phyloP scores from a whole-genome alignment of 2,329 filamentous ascomycete genomes.

The Colletotrichum agaves region DNA sequence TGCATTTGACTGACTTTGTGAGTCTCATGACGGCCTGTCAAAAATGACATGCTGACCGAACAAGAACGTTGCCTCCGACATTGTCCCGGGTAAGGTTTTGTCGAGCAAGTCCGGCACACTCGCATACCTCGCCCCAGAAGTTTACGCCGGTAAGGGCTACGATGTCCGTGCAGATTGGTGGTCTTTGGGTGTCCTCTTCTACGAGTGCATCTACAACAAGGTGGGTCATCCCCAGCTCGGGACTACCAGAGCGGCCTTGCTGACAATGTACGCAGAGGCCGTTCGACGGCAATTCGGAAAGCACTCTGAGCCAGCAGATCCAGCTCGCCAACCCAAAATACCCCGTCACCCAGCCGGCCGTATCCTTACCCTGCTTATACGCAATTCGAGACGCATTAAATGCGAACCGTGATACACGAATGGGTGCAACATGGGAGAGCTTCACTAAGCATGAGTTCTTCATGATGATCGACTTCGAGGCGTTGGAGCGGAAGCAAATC shows the following conservation, averaged over 20 bases:
- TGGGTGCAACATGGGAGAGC: conserved; percentile 87
- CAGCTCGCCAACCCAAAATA: conserved; percentile 85
- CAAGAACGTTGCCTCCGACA: conserved; percentile 96
- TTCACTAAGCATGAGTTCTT: conserved; percentile 95
- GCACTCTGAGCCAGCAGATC: conserved; percentile 82
- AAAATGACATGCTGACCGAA: conserved; percentile 39
- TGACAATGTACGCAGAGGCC: conserved; percentile 71
- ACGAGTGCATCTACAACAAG: conserved; percentile 99
- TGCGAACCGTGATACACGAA: conserved; percentile 80
- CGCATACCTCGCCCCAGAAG: conserved; percentile 94
- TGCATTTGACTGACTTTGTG: conserved; percentile 98
- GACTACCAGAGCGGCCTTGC: conserved; percentile 45
- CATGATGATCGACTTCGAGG: conserved; percentile 82
- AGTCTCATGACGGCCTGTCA: conserved; percentile 47
- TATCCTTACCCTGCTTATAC: conserved; percentile 87
- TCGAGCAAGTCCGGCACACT: conserved; percentile 97
- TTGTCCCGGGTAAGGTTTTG: conserved; percentile 81
- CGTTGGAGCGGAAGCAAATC: conserved; percentile 86
- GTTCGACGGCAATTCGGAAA: conserved; percentile 90
- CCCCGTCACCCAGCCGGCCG: conserved; percentile 91
- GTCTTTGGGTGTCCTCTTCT: conserved; percentile 98
- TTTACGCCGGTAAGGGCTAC: conserved; percentile 91
- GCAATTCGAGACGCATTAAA: conserved; percentile 88
- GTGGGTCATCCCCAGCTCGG: conserved; percentile 55
- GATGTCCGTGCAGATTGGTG: conserved; percentile 96